Evolutionary conservation across 2,329 filamentous ascomycete genomes (phyloP).

Genomic region (Thermothelomyces thermophilus): DNA sequence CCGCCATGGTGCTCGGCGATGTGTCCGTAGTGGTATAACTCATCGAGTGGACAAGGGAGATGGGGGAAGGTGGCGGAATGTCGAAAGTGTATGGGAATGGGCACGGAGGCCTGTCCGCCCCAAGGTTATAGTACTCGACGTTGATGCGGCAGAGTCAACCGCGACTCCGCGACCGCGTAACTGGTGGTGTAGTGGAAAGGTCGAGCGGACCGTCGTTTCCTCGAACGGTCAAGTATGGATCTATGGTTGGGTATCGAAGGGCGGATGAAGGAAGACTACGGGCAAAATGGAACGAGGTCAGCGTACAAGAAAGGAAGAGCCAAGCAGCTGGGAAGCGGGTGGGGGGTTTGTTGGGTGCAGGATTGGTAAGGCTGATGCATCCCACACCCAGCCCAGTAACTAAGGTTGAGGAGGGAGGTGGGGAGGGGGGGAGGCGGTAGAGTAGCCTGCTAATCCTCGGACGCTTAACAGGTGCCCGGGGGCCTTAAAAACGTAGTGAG

Average conservation of each 20-base stretch:
- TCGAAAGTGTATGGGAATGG: neutral
- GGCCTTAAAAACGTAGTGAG: neutral
- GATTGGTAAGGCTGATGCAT: constrained; percentile 25
- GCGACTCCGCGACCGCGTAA: neutral
- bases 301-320: constrained; percentile 8
- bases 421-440: constrained; percentile 5
- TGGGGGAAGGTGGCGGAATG: neutral
- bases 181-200: neutral
- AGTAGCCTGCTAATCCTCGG: constrained; percentile 5
- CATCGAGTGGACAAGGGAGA: neutral
- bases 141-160: neutral
- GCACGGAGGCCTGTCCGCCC: constrained; percentile 7
- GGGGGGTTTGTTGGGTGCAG: constrained; percentile 11
- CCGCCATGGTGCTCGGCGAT: constrained; percentile 7
- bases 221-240: neutral
- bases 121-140: neutral
- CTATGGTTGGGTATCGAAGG: neutral
- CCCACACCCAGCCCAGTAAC: constrained; percentile 16
- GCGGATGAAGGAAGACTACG: neutral
- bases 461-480: constrained; percentile 5
- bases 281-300: constrained; percentile 11
- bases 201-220: neutral
- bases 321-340: constrained; percentile 10
- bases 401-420: constrained; percentile 8
- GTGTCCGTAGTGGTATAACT: neutral